Conservation (phyloP, 2,329 filamentous ascomycete genomes). For the Alternaria solani region DNA sequence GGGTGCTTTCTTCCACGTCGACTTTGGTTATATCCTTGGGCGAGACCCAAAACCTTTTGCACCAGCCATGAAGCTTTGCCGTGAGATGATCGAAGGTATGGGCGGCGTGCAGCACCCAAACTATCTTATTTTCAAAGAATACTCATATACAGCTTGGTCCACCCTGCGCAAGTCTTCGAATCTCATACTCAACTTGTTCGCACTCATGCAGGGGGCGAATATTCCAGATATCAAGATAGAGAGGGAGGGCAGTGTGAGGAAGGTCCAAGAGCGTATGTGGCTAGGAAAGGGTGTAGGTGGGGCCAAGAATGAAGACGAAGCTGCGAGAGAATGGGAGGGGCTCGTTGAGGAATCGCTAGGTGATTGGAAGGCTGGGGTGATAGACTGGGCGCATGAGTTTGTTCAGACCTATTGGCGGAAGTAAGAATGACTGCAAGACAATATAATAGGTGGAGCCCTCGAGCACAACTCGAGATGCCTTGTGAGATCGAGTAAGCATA, state of each 20-base stretch:
- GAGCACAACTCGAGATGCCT: not conserved
- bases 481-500: not conserved
- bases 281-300: conserved; percentile 63
- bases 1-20: conserved; percentile 96
- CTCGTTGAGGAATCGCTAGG: conserved; percentile 86
- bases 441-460: not conserved
- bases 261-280: conserved; percentile 94
- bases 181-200: conserved; percentile 93
- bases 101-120: conserved; percentile 82
- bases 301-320: conserved; percentile 81
- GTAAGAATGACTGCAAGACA: conserved; percentile 17
- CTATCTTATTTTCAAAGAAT: conserved; percentile 90
- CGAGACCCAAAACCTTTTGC: conserved; percentile 97
- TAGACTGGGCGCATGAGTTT: conserved; percentile 92
- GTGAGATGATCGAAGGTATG: conserved; percentile 99
- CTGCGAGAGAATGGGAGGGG: conserved; percentile 84
- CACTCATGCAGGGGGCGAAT: conserved; percentile 96
- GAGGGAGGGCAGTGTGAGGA: conserved; percentile 91
- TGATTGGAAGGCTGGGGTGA: conserved; percentile 89
- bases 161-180: conserved; percentile 89
- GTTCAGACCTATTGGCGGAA: conserved; percentile 84
- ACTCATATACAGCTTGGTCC: conserved; percentile 94
- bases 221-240: conserved; percentile 94
- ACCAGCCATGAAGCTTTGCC: conserved; percentile 94
- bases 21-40: conserved; percentile 97